Evolutionary conservation across 2,329 filamentous ascomycete species (phyloP), one percentile per base, ranked within the genome.

Genomic region (Claviceps africana): DNA sequence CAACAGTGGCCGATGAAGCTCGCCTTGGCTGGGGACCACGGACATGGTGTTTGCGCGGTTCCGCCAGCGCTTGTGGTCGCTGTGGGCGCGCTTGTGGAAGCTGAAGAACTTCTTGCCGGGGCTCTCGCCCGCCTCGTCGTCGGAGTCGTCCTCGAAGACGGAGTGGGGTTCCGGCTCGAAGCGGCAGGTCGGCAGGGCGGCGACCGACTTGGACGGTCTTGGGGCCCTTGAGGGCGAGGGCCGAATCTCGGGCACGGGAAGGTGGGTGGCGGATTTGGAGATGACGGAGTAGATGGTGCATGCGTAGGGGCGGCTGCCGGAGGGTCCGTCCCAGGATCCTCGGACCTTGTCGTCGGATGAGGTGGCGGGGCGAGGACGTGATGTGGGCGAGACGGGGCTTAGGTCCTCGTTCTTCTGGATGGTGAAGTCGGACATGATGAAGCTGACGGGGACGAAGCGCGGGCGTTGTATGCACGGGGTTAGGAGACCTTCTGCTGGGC

Each of bases 101-200:
- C 70, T 68, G 46, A 72, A 72, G 51, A 74, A 72, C 19, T 47
- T 50, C 17, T 30, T 46, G 35, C 35, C 15, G 10, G 53, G 51
- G 3, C 54, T 55, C 6, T 65, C 62, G 7, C 59, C 60, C 13
- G 7, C 28, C 46, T 73, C 71, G 15, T 61, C 62, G 53, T 77
- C 73, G 4, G 70, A 70, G 58, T 76, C 73, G 15, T 67, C 58
- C 44, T 77, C 74, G 55, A 77, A 77, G 25, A 76, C 69, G 2
- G 59, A 59, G 42, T 67, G 59, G 13, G 59, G 59, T 42, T 68
- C 61, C 10, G 59, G 56, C 48, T 59, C 58, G 6, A 54, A 54
- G 46, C 61, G 61, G 35, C 28, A 58, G 25, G 55, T 59, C 10
- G 57, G 59, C 46, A 57, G 47, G 10, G 50, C 47, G 17, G 54